Base-by-base conservation (phyloP, 2,329 filamentous ascomycete species). In the Mycosphaerella sp. region DNA sequence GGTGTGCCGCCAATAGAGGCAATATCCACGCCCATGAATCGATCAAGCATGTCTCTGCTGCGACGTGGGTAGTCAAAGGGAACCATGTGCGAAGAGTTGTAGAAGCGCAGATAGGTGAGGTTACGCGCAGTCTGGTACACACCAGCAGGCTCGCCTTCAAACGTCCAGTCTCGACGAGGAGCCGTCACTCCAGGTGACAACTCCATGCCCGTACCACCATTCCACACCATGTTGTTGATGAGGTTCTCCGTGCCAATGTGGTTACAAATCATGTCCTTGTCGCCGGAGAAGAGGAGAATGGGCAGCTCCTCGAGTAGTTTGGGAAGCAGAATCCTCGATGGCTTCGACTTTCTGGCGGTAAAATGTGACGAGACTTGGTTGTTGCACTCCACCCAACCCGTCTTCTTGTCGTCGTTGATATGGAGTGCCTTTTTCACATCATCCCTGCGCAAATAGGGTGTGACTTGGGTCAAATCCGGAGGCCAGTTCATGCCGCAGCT, bases 401-500 rank as follows among this genome's bases (percentile, higher is more conserved):
- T 87, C 61, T 82, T 84, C 69, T 95, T 95, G 63, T 86, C 86
- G 0, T 78, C 67, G 66, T 89, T 87, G 70, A 98, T 82, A 69
- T 98, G 87, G 36, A 98, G 77, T 0, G 93, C 93, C 4, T 77
- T 66, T 26, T 82, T 76, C 11, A 98, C 93, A 45, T 95, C 89
- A n/a, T 77, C 66, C 53, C 85, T 84, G 54, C 88, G 86, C 49
- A 98, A 80, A 70, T 97, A 98, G 0, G 90, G 89, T 5, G 83
- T 88, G 21, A 98, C 81, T 47, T 80, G 69, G 45, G 73, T 72
- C 66, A 98, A 77, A 72, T 98, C 93, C 60, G 90, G 87, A 32
- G 93, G 93, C 95, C 95, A 98, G 74, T 90, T 92, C 91, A 95
- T 95, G 62, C 93, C 93, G 70, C 93, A 98, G 59, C 85, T 86